Evolutionary conservation across 495 filamentous ascomycete genomes (phyloP).

Genomic region (Talaromyces thailandensis): DNA sequence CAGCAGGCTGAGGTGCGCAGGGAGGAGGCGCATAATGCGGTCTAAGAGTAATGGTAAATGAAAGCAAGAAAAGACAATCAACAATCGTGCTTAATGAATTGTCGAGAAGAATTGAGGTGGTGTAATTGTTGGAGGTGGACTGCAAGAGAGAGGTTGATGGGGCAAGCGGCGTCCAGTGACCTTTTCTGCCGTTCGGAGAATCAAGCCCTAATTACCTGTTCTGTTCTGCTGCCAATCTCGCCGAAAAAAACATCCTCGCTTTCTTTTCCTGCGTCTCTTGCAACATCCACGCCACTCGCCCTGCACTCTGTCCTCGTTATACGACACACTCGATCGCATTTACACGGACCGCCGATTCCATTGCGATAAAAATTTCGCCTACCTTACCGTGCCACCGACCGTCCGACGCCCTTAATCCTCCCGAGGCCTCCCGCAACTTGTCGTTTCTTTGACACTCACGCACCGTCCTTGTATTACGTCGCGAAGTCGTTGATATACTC

Average conservation of each 20-base stretch:
- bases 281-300: not conserved
- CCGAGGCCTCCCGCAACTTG: conserved; percentile 8
- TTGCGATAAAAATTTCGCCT: not conserved
- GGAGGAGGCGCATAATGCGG: conserved; percentile 35
- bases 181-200: conserved; percentile 9
- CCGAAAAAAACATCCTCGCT: conserved; percentile 12
- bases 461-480: not conserved
- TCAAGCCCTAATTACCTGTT: conserved; percentile 29
- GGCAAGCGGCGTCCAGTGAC: conserved; percentile 26
- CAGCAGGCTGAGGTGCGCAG: conserved; percentile 31
- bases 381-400: not conserved
- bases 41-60: not conserved
- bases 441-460: not conserved
- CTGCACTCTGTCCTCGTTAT: not conserved
- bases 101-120: not conserved
- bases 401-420: not conserved
- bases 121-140: not conserved
- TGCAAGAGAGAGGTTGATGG: conserved; percentile 3
- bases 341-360: not conserved
- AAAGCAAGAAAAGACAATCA: conserved; percentile 1
- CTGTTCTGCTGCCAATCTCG: conserved; percentile 13
- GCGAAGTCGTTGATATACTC: not conserved
- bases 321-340: not conserved
- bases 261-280: conserved; percentile 8
- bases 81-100: not conserved